Conservation (phyloP, 495 filamentous ascomycete genomes). For the Neurospora terricola region DNA sequence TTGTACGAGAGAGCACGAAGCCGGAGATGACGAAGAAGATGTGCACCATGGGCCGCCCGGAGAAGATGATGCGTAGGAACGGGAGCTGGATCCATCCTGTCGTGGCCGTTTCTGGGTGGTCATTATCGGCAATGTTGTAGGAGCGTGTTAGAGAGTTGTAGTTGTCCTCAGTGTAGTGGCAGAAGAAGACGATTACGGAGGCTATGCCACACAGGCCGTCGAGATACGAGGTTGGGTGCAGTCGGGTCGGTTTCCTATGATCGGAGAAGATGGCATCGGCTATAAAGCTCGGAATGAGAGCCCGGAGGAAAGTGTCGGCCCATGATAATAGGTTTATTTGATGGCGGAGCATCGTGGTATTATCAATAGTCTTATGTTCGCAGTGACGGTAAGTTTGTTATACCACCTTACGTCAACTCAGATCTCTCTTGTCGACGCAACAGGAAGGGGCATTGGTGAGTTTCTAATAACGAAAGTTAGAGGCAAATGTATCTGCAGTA, state of each 20-base stretch:
- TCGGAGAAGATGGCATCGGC: conserved; percentile 22
- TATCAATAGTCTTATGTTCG: background rate
- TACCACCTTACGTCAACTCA: background rate
- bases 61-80: conserved; percentile 51
- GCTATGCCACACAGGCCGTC: conserved; percentile 47
- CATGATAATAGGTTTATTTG: background rate
- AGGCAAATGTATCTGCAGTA: background rate
- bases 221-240: conserved; percentile 42
- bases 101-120: background rate
- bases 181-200: conserved; percentile 42
- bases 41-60: conserved; percentile 60
- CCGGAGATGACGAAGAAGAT: conserved; percentile 69
- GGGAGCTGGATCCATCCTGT: conserved; percentile 50
- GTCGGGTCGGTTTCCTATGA: conserved; percentile 13
- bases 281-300: conserved; percentile 24
- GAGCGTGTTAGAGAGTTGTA: conserved; percentile 22
- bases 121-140: conserved; percentile 38
- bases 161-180: conserved; percentile 38
- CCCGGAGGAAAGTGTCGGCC: conserved; percentile 10
- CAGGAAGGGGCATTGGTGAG: background rate
- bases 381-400: background rate
- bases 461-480: background rate
- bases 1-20: conserved; percentile 58
- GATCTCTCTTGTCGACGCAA: background rate
- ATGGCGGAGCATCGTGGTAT: background rate